Percentiles rank a stretch among this genome's conserved stretches.
phyloP scores from a whole-genome alignment of 2,329 filamentous ascomycete species.

The Aspergillus sp. region DNA sequence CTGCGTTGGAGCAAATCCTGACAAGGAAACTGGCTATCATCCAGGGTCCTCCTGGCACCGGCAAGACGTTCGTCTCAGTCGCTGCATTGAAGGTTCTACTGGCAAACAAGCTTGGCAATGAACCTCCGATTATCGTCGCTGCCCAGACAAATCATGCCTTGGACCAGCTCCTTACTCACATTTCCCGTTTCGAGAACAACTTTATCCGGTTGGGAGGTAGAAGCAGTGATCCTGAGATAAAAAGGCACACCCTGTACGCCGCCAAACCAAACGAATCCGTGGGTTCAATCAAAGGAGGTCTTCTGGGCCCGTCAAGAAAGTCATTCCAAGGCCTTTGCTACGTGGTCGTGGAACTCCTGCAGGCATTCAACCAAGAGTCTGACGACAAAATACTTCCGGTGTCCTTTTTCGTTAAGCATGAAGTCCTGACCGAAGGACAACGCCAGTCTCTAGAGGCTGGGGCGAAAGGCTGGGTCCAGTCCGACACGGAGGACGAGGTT shows the following conservation, averaged over 20 bases:
- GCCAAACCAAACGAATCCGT: conserved; percentile 37
- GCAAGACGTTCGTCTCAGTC: conserved; percentile 76
- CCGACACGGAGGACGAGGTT: conserved; percentile 16
- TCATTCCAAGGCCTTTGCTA: conserved; percentile 37
- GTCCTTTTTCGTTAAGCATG: conserved; percentile 44
- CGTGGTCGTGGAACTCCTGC: conserved; percentile 33
- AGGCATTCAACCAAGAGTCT: conserved; percentile 30
- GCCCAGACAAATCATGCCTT: conserved; percentile 88
- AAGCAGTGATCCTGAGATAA: conserved; percentile 57
- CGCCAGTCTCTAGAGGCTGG: conserved; percentile 49
- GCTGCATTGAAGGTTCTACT: conserved; percentile 59
- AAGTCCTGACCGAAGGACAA: conserved; percentile 55
- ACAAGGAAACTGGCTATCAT: conserved; percentile 64
- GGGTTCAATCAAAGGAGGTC: conserved; percentile 31
- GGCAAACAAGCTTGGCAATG: conserved; percentile 44
- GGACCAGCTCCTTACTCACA: conserved; percentile 64
- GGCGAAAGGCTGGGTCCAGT: conserved; percentile 35
- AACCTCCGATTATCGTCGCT: conserved; percentile 65
- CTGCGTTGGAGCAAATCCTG: conserved; percentile 60
- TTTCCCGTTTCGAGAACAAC: conserved; percentile 52
- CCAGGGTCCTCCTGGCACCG: conserved; percentile 72
- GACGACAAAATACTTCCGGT: conserved; percentile 43
- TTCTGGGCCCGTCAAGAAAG: conserved; percentile 29
- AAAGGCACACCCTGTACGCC: conserved; percentile 56
- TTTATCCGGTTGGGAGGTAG: conserved; percentile 62